phyloP scores from a whole-genome alignment of 306 rosid species.

The Trichosanthes cucumerina region DNA sequence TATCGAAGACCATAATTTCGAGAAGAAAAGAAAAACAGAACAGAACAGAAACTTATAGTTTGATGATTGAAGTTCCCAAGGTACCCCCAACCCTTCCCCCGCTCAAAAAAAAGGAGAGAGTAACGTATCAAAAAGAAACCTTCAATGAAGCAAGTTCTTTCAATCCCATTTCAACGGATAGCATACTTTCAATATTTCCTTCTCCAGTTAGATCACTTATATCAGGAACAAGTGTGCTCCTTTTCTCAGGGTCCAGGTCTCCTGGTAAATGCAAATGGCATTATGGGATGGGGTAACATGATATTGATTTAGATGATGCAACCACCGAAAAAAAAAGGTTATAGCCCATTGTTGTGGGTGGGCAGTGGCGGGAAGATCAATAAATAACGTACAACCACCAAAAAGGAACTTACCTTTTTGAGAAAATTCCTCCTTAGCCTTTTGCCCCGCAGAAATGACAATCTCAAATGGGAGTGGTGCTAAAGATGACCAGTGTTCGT shows the following conservation, averaged over 20 bases:
- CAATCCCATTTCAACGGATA: slow-evolving; percentile 92
- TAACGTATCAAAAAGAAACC: slow-evolving; percentile 33
- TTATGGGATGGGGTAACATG: slow-evolving; percentile 12
- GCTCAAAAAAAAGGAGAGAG: slow-evolving; percentile 1
- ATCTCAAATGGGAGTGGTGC: slow-evolving; percentile 99
- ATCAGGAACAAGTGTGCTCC: slow-evolving; percentile 63
- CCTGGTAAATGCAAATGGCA: slow-evolving; percentile 36
- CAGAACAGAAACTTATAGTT: neutral
- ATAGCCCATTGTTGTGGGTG: neutral
- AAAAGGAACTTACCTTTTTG: slow-evolving; percentile 55
- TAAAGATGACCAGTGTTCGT: slow-evolving; percentile 89
- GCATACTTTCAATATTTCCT: slow-evolving; percentile 96
- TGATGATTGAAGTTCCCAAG: neutral
- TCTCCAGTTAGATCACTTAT: slow-evolving; percentile 83
- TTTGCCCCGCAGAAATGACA: slow-evolving; percentile 95
- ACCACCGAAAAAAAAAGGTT: neutral
- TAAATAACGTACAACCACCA: slow-evolving; percentile 11
- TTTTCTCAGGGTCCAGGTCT: slow-evolving; percentile 52
- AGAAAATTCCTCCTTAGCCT: slow-evolving; percentile 90
- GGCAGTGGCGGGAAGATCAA: slow-evolving; percentile 3
- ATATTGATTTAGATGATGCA: neutral
- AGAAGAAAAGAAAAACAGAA: slow-evolving; percentile 14
- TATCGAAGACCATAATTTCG: neutral
- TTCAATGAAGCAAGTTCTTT: slow-evolving; percentile 85
- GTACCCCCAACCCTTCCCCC: neutral